Conservation (phyloP, 495 filamentous ascomycete species). For the Aspergillus nanangensis region DNA sequence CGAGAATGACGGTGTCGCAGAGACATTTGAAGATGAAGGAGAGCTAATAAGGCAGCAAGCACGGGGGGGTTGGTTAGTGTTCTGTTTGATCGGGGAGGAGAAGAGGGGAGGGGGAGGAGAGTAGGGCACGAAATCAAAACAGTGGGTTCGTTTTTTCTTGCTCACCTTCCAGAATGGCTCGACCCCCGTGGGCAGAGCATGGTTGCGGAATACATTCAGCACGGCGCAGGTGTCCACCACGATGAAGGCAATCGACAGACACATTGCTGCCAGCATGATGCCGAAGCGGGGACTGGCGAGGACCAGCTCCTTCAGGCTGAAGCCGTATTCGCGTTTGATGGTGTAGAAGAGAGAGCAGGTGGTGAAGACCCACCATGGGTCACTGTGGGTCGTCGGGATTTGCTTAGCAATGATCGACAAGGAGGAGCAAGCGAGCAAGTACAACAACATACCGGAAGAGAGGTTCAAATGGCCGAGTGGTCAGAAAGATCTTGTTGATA, state of each 20-base stretch:
- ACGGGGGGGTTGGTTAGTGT: background rate
- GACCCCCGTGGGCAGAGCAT: conserved; percentile 26
- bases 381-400: conserved; percentile 22
- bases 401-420: background rate
- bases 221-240: conserved; percentile 43
- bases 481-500: conserved; percentile 44
- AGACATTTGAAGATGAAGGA: conserved; percentile 58
- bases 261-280: conserved; percentile 51
- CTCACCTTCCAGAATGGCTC: conserved; percentile 41
- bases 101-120: background rate
- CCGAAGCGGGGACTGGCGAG: conserved; percentile 50
- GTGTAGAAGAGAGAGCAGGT: conserved; percentile 46
- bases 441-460: conserved; percentile 43
- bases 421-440: background rate
- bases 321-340: conserved; percentile 50
- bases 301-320: conserved; percentile 44
- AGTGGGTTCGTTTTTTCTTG: too few species aligned
- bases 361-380: conserved; percentile 60
- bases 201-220: conserved; percentile 20
- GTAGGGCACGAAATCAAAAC: background rate
- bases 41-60: conserved; percentile 24
- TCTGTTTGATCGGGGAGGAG: background rate
- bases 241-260: conserved; percentile 50
- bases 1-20: conserved; percentile 54
- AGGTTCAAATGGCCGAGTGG: conserved; percentile 49